Evolutionary conservation across 2,329 filamentous ascomycete species (phyloP).

Genomic region (Incumbomyces delicatus): DNA sequence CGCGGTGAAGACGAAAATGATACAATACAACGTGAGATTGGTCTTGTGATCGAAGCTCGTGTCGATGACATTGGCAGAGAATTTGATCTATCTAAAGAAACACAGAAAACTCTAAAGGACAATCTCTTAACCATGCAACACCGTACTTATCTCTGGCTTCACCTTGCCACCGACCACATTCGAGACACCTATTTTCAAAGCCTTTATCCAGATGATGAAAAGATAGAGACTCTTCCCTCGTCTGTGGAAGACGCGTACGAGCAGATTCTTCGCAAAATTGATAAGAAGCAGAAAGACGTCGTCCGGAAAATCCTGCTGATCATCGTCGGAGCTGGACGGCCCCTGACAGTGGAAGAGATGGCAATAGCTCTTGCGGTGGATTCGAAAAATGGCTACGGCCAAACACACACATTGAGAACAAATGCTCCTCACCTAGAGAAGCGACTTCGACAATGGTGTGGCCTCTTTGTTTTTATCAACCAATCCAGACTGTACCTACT

Average conservation of each 20-base stretch:
- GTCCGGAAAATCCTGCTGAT: conserved; percentile 20
- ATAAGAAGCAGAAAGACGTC: background rate
- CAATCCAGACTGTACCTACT: conserved; percentile 20
- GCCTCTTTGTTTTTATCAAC: conserved; percentile 22
- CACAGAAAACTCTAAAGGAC: background rate
- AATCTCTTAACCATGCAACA: conserved; percentile 13
- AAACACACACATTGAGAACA: background rate
- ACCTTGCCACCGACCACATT: conserved; percentile 17
- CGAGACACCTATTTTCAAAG: conserved; percentile 8
- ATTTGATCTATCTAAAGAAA: background rate
- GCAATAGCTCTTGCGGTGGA: conserved; percentile 17
- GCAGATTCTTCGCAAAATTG: conserved; percentile 18
- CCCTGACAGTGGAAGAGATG: conserved; percentile 22
- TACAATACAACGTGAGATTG: conserved; percentile 18
- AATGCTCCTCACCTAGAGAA: conserved; percentile 9
- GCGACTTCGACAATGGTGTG: conserved; percentile 15
- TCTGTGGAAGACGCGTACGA: conserved; percentile 24
- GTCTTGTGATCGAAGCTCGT: conserved; percentile 14
- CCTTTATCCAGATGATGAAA: conserved; percentile 9
- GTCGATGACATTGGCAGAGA: conserved; percentile 9
- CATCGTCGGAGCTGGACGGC: conserved; percentile 21
- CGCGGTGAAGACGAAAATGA: conserved; percentile 18
- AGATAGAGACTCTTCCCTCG: conserved; percentile 14
- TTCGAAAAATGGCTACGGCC: background rate
- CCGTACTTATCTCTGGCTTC: conserved; percentile 25